These are phyloP conservation scores for Ustilago loliicola DNA, from an alignment of 1,284 basidiomycete genomes.

Conservation along the genomic window DNA sequence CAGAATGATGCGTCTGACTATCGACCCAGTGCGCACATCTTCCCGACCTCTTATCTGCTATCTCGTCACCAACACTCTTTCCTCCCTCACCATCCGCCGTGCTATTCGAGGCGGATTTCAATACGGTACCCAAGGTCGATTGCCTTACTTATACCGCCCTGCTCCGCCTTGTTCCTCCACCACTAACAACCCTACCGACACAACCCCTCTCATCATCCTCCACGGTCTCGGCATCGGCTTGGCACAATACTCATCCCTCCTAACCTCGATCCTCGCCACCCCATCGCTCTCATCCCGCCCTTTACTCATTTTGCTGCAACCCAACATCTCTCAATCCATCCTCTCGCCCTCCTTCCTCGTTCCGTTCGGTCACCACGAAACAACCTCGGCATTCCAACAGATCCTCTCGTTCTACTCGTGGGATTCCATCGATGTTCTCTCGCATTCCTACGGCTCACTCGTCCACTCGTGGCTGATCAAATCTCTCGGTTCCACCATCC, in stretches of 20 bases:
- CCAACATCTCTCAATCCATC: constrained; percentile 62
- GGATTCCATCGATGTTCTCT: constrained; percentile 55
- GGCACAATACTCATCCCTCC: constrained; percentile 49
- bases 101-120: constrained; percentile 49
- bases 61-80: constrained; percentile 37
- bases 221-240: constrained; percentile 66
- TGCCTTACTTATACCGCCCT: constrained; percentile 61
- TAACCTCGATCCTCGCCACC: constrained; percentile 46
- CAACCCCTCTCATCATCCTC: constrained; percentile 57
- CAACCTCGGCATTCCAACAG: constrained; percentile 45
- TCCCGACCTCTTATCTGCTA: constrained; percentile 53
- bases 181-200: not conserved
- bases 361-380: constrained; percentile 60
- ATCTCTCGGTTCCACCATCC: constrained; percentile 39
- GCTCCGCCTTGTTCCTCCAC: constrained; percentile 18
- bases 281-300: constrained; percentile 46
- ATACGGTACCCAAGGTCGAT: constrained; percentile 34
- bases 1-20: constrained; percentile 65
- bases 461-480: constrained; percentile 66
- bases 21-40: constrained; percentile 64
- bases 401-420: constrained; percentile 49
- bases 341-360: constrained; percentile 57
- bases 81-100: constrained; percentile 28
- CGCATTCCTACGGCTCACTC: constrained; percentile 68
- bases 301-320: constrained; percentile 63